phyloP scores from a whole-genome alignment of 2,329 filamentous ascomycete genomes.

The Xylariomycetidae sp. region DNA sequence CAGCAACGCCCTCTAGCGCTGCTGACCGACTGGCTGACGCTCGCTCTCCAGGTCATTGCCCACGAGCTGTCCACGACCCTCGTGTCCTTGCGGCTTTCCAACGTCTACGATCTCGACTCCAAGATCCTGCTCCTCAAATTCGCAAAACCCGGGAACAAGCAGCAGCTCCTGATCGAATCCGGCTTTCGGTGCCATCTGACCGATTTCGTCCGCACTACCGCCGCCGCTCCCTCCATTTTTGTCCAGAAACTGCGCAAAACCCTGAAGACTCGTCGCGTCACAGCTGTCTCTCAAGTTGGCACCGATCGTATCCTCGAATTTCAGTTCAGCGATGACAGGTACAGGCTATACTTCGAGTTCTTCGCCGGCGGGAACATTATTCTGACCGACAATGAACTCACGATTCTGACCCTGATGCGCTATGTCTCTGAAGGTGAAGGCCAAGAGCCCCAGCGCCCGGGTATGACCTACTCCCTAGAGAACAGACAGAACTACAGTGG shows the following conservation, averaged over 20 bases:
- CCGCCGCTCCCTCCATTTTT: constrained; percentile 77
- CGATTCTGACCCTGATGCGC: constrained; percentile 73
- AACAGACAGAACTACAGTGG: constrained; percentile 79
- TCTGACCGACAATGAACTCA: constrained; percentile 77
- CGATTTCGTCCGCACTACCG: constrained; percentile 80
- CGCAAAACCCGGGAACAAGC: constrained; percentile 79
- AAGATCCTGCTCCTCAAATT: constrained; percentile 96
- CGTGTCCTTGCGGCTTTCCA: constrained; percentile 74
- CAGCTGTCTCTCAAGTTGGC: constrained; percentile 75
- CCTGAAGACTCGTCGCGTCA: constrained; percentile 80
- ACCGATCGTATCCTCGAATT: constrained; percentile 92
- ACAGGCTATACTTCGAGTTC: constrained; percentile 86
- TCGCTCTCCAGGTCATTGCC: constrained; percentile 66
- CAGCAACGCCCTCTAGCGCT: no score
- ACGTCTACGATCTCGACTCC: constrained; percentile 93
- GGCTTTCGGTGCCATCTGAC: constrained; percentile 96
- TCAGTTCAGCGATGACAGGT: constrained; percentile 85
- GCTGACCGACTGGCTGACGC: not conserved
- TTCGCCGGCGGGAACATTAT: constrained; percentile 95
- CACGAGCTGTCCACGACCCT: constrained; percentile 81
- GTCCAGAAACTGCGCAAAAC: constrained; percentile 80
- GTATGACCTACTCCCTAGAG: constrained; percentile 71
- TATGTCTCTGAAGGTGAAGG: constrained; percentile 74
- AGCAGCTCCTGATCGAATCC: constrained; percentile 87
- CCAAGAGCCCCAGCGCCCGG: constrained; percentile 76